These are phyloP conservation scores for Gaeumannomyces tritici DNA, from an alignment of 2,329 filamentous ascomycete genomes.

Conservation along the genomic window DNA sequence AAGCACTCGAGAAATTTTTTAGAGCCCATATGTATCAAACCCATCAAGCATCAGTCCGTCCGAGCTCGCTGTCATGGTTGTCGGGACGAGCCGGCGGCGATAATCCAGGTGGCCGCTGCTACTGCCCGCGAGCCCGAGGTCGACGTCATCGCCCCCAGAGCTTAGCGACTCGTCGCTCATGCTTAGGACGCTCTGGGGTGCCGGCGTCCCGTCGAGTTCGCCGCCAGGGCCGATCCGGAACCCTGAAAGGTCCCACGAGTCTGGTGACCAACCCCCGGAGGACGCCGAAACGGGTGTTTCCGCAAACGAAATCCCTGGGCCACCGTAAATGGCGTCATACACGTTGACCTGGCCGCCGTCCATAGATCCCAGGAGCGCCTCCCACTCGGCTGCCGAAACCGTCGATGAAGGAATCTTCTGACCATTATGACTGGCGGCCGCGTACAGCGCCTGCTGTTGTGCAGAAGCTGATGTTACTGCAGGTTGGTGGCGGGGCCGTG, in stretches of 20 bases:
- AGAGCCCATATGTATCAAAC: neutral
- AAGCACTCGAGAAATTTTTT: neutral
- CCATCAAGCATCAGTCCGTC: conserved; percentile 20
- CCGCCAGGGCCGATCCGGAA: conserved; percentile 36
- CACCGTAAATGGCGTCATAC: conserved; percentile 75
- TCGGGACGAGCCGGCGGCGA: neutral
- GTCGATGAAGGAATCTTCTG: conserved; percentile 23
- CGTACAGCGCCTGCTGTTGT: conserved; percentile 23
- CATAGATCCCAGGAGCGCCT: conserved; percentile 68
- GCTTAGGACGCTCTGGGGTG: conserved; percentile 42
- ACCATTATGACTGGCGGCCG: conserved; percentile 16
- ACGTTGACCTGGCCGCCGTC: conserved; percentile 74
- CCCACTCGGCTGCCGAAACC: conserved; percentile 66
- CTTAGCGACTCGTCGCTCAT: conserved; percentile 49
- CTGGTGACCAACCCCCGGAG: conserved; percentile 41
- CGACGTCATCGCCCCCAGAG: conserved; percentile 42
- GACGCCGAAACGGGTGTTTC: conserved; percentile 32
- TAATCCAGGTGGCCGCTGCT: conserved; percentile 12
- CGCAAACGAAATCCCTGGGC: conserved; percentile 39
- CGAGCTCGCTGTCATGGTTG: neutral
- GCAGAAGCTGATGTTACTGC: conserved; percentile 18
- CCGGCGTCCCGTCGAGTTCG: conserved; percentile 15
- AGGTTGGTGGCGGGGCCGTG: conserved; percentile 26
- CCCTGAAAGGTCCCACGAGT: conserved; percentile 43
- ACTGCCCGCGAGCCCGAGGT: conserved; percentile 22